Evolutionary conservation across 1,139 yeast species (phyloP).

Genomic region (Magnusiomyces paraingens): DNA sequence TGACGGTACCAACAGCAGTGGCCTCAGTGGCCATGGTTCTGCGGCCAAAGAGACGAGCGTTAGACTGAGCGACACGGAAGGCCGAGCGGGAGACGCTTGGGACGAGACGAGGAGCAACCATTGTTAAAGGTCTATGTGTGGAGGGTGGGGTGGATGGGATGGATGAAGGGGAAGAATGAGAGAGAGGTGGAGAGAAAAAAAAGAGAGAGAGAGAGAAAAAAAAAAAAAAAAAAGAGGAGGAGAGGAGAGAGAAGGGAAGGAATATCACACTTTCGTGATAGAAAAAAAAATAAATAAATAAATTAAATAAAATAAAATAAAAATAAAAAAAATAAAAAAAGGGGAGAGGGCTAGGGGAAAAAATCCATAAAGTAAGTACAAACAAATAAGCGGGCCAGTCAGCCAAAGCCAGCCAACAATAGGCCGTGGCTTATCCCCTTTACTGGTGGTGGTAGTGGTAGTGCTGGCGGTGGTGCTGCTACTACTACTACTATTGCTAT

Average conservation of each 20-base stretch:
- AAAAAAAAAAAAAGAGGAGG: not conserved
- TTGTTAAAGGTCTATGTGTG: constrained; percentile 22
- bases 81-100: constrained; percentile 88
- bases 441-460: no score
- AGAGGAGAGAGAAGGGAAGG: not conserved
- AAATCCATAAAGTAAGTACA: not conserved
- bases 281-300: constrained; percentile 2
- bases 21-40: constrained; percentile 85
- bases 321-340: constrained; percentile 5
- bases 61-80: constrained; percentile 83
- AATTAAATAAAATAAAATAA: no score
- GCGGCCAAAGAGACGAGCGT: constrained; percentile 46
- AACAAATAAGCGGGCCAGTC: not conserved
- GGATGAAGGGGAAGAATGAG: constrained; percentile 13
- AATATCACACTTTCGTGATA: constrained; percentile 10
- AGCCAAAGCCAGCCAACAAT: no score
- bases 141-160: constrained; percentile 11
- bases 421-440: no score
- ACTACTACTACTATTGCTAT: no score
- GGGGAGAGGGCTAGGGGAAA: constrained; percentile 1
- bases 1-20: constrained; percentile 83
- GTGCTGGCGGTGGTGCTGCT: no score
- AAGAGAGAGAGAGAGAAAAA: constrained; percentile 1
- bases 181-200: not conserved
- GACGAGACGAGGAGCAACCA: constrained; percentile 76